Conservation (phyloP, 768 basidiomycete genomes). For the Lentinula edodes region DNA sequence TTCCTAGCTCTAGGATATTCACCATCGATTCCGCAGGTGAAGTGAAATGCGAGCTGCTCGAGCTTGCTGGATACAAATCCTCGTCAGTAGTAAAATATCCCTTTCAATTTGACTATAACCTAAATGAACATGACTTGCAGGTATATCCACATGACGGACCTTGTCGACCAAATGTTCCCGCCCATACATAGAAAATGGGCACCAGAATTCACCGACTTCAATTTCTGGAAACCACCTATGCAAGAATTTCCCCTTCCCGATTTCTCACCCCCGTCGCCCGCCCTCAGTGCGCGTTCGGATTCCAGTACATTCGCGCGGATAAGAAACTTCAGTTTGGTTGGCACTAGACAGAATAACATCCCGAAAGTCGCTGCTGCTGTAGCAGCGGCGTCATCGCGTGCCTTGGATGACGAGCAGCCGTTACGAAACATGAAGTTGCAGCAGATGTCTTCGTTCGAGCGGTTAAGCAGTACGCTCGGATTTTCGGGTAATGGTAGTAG, state of each 20-base stretch:
- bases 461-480: slow-evolving; percentile 54
- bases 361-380: slow-evolving; percentile 11
- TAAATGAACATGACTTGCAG: slow-evolving; percentile 29
- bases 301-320: slow-evolving; percentile 70
- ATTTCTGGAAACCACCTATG: slow-evolving; percentile 86
- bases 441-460: slow-evolving; percentile 76
- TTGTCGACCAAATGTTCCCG: slow-evolving; percentile 99
- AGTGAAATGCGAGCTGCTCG: slow-evolving; percentile 96
- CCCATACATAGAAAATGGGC: slow-evolving; percentile 87
- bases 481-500: slow-evolving; percentile 34
- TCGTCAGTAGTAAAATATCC: slow-evolving; percentile 48
- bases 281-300: slow-evolving; percentile 91
- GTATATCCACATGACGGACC: slow-evolving; percentile 97
- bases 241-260: slow-evolving; percentile 77
- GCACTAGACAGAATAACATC: slow-evolving; percentile 32
- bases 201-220: slow-evolving; percentile 94
- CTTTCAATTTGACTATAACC: not conserved
- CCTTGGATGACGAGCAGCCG: slow-evolving; percentile 17
- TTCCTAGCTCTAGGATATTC: slow-evolving; percentile 92
- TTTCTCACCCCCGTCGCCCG: slow-evolving; percentile 82
- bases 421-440: slow-evolving; percentile 40
- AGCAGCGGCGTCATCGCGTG: slow-evolving; percentile 21
- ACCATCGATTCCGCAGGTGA: slow-evolving; percentile 94
- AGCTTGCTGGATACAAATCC: slow-evolving; percentile 94
- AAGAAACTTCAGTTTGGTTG: slow-evolving; percentile 73